phyloP scores from a whole-genome alignment of 1,284 basidiomycete species.

The Sparassis latifolia region DNA sequence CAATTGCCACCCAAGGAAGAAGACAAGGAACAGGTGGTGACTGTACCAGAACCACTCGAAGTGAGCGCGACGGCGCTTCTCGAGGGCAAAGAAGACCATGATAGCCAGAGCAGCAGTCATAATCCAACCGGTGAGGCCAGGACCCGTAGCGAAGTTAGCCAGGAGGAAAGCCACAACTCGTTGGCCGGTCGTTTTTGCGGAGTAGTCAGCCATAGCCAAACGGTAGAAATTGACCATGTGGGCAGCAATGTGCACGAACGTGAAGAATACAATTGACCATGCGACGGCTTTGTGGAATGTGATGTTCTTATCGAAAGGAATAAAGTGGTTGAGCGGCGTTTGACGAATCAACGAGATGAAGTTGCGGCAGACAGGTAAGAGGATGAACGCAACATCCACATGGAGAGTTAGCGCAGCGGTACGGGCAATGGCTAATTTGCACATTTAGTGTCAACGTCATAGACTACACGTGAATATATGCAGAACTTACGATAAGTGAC shows the following conservation, averaged over 20 bases:
- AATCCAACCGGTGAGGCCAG: slow-evolving; percentile 87
- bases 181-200: slow-evolving; percentile 45
- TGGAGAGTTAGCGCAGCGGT: slow-evolving; percentile 81
- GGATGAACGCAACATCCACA: slow-evolving; percentile 84
- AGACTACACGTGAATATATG: not conserved
- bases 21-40: slow-evolving; percentile 83
- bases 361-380: slow-evolving; percentile 87
- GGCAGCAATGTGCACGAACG: slow-evolving; percentile 64
- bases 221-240: slow-evolving; percentile 79
- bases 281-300: slow-evolving; percentile 84
- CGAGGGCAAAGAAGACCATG: slow-evolving; percentile 80
- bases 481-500: slow-evolving; percentile 62
- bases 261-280: slow-evolving; percentile 79
- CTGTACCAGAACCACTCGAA: slow-evolving; percentile 90
- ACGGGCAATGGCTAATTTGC: slow-evolving; percentile 64
- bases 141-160: slow-evolving; percentile 82
- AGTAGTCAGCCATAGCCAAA: slow-evolving; percentile 53
- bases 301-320: slow-evolving; percentile 88
- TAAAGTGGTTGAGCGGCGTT: slow-evolving; percentile 75
- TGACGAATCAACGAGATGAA: slow-evolving; percentile 81
- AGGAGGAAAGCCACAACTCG: slow-evolving; percentile 61
- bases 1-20: slow-evolving; percentile 88
- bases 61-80: slow-evolving; percentile 65
- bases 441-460: not conserved
- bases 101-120: slow-evolving; percentile 68